Conservation (phyloP, 495 filamentous ascomycete genomes). For the Amniculicola lignicola region DNA sequence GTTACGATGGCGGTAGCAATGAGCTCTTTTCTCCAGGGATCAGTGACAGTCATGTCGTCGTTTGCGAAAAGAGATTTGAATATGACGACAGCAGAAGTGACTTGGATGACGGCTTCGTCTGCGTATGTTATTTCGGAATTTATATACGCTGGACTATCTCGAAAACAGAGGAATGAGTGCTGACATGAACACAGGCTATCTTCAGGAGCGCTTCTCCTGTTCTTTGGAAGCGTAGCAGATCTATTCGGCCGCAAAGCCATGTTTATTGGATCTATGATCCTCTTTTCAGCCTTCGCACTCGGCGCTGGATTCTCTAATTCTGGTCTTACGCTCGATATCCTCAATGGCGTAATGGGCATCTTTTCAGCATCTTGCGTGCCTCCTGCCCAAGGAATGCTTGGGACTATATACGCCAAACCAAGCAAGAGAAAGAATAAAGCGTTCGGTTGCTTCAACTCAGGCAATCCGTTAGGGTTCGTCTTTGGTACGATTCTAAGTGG, state of each 20-base stretch:
- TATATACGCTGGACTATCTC: conserved; percentile 1
- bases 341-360: conserved; percentile 62
- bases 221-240: conserved; percentile 71
- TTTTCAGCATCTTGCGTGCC: conserved; percentile 62
- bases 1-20: conserved; percentile 68
- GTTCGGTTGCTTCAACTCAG: conserved; percentile 67
- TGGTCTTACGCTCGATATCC: conserved; percentile 61
- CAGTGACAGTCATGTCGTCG: conserved; percentile 59
- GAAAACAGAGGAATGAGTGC: neutral
- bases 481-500: conserved; percentile 65
- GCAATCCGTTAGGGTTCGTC: conserved; percentile 68
- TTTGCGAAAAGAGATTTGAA: conserved; percentile 59
- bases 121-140: conserved; percentile 46
- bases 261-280: conserved; percentile 64
- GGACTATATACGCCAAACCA: conserved; percentile 61
- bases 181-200: conserved; percentile 49
- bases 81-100: conserved; percentile 67
- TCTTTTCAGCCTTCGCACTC: conserved; percentile 57
- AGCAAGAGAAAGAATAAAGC: conserved; percentile 62
- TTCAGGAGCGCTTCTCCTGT: conserved; percentile 67
- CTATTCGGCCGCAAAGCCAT: conserved; percentile 68
- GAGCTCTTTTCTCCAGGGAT: conserved; percentile 57
- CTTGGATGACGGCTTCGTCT: conserved; percentile 63
- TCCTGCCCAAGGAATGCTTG: conserved; percentile 63
- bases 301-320: conserved; percentile 60